A percentile compares a stretch with the other conserved stretches of the same genome.
These are phyloP conservation scores for Pythium plurisporium DNA, from an alignment of 352 stramenopile genomes.

Conservation along the genomic window DNA sequence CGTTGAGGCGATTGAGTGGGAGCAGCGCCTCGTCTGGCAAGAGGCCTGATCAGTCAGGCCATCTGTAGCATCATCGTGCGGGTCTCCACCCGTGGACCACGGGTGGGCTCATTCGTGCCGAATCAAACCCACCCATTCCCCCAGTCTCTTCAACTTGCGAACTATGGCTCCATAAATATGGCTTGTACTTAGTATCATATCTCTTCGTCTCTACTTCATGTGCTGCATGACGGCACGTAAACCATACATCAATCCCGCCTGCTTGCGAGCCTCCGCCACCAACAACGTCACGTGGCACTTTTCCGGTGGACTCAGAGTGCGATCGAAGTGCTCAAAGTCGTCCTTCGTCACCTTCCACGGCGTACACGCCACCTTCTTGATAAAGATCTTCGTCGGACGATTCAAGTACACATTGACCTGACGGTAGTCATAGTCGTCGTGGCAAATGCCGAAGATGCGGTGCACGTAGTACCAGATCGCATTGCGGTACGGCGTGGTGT, in stretches of 20 bases:
- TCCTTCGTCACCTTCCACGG: constrained; percentile 75
- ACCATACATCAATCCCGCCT: constrained; percentile 84
- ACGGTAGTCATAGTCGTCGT: constrained; percentile 87
- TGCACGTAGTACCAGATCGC: constrained; percentile 88
- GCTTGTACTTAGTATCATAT: not conserved
- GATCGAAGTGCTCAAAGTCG: constrained; percentile 85
- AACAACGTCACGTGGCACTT: constrained; percentile 85
- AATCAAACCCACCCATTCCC: not conserved
- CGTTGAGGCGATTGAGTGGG: not conserved
- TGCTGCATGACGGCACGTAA: constrained; percentile 84
- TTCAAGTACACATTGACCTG: constrained; percentile 82
- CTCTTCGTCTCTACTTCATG: constrained; percentile 30
- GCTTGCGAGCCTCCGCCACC: constrained; percentile 81
- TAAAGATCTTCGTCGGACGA: constrained; percentile 81
- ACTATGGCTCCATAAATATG: not conserved
- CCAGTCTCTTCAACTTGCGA: not conserved
- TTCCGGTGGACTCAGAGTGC: constrained; percentile 66
- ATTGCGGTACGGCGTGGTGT: constrained; percentile 78
- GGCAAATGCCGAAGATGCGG: constrained; percentile 85
- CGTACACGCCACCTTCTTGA: constrained; percentile 84
- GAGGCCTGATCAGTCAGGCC: not conserved
- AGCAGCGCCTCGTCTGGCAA: not conserved
- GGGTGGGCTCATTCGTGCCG: not conserved
- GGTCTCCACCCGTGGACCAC: not conserved
- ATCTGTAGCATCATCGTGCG: not conserved